These are phyloP conservation scores for Cyberlindnera mrakii DNA, from an alignment of 805 yeast genomes.

Conservation along the genomic window DNA sequence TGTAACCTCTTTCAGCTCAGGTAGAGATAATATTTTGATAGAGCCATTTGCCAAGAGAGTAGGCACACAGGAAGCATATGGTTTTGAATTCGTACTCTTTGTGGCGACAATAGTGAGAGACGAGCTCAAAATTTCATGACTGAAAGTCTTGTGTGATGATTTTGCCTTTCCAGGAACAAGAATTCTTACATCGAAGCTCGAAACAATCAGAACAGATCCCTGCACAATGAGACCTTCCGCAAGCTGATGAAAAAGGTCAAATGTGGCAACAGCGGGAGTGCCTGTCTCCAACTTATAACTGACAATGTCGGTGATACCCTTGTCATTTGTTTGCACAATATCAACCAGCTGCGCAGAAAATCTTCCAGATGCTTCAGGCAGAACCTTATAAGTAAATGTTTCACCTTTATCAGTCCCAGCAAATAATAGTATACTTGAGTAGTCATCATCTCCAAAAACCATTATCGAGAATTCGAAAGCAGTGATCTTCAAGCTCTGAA, in stretches of 20 bases:
- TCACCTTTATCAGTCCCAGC: constrained; percentile 81
- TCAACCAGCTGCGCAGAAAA: constrained; percentile 51
- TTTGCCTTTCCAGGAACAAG: constrained; percentile 56
- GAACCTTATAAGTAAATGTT: constrained; percentile 53
- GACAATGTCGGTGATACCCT: constrained; percentile 45
- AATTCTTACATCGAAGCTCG: constrained; percentile 56
- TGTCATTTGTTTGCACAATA: constrained; percentile 39
- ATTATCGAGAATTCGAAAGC: constrained; percentile 68
- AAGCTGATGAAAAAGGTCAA: constrained; percentile 50
- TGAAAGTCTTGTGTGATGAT: constrained; percentile 56
- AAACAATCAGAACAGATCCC: constrained; percentile 53
- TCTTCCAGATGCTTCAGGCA: constrained; percentile 58
- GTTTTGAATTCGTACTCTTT: constrained; percentile 16
- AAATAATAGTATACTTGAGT: constrained; percentile 62
- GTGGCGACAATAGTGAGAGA: constrained; percentile 45
- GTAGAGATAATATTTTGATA: constrained; percentile 44
- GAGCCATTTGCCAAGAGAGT: constrained; percentile 40
- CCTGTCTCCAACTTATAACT: constrained; percentile 60
- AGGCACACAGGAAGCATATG: constrained; percentile 42
- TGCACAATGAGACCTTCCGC: constrained; percentile 55
- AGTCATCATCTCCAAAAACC: constrained; percentile 59
- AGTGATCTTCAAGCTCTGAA: constrained; percentile 37
- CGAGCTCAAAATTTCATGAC: constrained; percentile 34
- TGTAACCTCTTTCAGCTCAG: constrained; percentile 56
- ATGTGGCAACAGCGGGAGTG: constrained; percentile 55